Conservation (phyloP, 495 filamentous ascomycete genomes). For the Penicillium lividum region DNA sequence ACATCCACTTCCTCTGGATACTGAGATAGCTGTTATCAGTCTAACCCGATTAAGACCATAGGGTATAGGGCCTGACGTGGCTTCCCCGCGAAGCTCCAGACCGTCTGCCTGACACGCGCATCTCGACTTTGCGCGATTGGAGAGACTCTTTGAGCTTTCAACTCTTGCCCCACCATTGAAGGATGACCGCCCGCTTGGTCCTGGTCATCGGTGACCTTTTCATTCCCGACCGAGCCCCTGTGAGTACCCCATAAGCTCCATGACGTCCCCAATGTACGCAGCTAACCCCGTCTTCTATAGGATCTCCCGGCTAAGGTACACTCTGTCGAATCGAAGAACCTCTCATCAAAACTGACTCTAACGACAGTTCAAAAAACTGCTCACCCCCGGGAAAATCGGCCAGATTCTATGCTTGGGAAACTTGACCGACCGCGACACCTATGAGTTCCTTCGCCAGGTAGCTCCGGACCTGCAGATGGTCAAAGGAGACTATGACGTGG, state of each 20-base stretch:
- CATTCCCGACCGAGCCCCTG: constrained; percentile 93
- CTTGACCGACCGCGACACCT: constrained; percentile 90
- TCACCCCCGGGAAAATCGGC: constrained; percentile 95
- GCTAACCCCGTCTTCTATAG: constrained; percentile 36
- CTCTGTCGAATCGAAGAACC: background rate
- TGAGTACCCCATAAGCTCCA: constrained; percentile 35
- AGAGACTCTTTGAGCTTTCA: constrained; percentile 34
- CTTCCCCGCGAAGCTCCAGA: constrained; percentile 42
- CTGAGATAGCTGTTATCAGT: background rate
- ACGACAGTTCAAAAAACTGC: constrained; percentile 91
- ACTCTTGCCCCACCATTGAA: constrained; percentile 24
- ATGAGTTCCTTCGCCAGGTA: constrained; percentile 89
- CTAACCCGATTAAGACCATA: constrained; percentile 13
- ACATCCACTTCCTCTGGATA: background rate
- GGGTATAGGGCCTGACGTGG: constrained; percentile 37
- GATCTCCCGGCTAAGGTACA: constrained; percentile 89
- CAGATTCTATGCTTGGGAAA: constrained; percentile 98
- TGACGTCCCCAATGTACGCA: constrained; percentile 24
- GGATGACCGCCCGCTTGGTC: constrained; percentile 79
- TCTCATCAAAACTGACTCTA: constrained; percentile 8
- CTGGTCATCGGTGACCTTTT: constrained; percentile 96
- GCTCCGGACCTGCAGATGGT: constrained; percentile 95
- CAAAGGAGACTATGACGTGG: constrained; percentile 89
- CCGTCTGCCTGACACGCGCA: constrained; percentile 4
- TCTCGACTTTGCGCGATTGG: constrained; percentile 18